Evolutionary conservation across 768 basidiomycete species (phyloP).

Genomic region (Ramaria rubella): DNA sequence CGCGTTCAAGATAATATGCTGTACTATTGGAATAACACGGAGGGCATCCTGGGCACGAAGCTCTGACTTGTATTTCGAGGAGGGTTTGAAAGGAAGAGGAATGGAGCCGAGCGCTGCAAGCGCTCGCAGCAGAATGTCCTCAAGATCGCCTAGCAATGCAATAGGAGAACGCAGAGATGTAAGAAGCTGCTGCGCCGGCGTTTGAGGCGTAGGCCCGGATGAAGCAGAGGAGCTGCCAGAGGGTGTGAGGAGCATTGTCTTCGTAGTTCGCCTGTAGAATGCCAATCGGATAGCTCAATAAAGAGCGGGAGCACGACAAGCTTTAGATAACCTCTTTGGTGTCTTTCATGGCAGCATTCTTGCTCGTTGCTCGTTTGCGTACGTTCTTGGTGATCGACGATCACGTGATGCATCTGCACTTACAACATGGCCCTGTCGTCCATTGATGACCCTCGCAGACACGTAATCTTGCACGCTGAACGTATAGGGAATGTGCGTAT

Average conservation of each 20-base stretch:
- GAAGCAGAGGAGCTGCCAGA: neutral
- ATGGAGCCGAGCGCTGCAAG: neutral
- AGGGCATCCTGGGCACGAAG: neutral
- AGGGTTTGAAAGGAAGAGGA: neutral
- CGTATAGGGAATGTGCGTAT: slow-evolving; percentile 41
- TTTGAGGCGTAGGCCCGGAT: neutral
- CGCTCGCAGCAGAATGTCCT: neutral
- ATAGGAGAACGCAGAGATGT: neutral
- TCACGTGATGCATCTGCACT: too few relatives aligned
- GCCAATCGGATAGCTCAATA: too few relatives aligned
- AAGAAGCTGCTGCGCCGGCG: neutral
- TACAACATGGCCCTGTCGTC: slow-evolving; percentile 8
- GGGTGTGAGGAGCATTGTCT: neutral
- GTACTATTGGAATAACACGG: slow-evolving; percentile 1
- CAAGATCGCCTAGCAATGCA: neutral
- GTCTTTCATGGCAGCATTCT: neutral
- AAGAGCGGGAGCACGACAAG: too few relatives aligned
- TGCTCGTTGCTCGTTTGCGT: too few relatives aligned
- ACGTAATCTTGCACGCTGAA: slow-evolving; percentile 66
- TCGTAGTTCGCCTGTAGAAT: too few relatives aligned
- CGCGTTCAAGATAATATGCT: slow-evolving; percentile 1
- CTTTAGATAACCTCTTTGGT: neutral
- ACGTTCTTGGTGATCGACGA: too few relatives aligned
- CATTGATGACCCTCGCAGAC: slow-evolving; percentile 36
- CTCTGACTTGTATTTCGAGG: neutral